Conservation (phyloP, 495 filamentous ascomycete species). For the Lineolata rhizophorae region DNA sequence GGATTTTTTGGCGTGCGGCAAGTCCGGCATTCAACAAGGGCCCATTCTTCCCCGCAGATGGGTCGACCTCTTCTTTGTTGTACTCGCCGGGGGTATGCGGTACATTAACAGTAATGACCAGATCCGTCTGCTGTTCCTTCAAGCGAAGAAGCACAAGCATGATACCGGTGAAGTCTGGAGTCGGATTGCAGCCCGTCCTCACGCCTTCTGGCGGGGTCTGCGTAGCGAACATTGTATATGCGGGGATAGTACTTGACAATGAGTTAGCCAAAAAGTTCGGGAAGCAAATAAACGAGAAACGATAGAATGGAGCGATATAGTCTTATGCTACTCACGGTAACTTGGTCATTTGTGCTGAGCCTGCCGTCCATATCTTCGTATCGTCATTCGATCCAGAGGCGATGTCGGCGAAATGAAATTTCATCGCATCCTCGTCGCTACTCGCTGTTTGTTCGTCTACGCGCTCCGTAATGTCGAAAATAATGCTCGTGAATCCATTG, state of each 20-base stretch:
- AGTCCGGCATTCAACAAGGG: slow-evolving; percentile 38
- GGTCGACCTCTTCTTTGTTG: slow-evolving; percentile 39
- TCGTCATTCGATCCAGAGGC: slow-evolving; percentile 17
- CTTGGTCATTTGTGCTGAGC: slow-evolving; percentile 16
- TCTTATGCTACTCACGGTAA: slow-evolving; percentile 15
- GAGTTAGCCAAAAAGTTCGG: slow-evolving; percentile 18
- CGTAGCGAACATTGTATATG: slow-evolving; percentile 11
- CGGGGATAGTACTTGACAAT: slow-evolving; percentile 16
- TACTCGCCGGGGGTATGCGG: slow-evolving; percentile 50
- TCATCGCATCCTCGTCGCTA: slow-evolving; percentile 42
- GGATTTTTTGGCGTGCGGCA: slow-evolving; percentile 34
- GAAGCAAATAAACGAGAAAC: slow-evolving; percentile 1
- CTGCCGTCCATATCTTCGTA: slow-evolving; percentile 28
- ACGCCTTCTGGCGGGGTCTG: slow-evolving; percentile 10
- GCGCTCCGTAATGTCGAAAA: slow-evolving; percentile 71
- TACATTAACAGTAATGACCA: slow-evolving; percentile 79
- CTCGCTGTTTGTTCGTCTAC: slow-evolving; percentile 25
- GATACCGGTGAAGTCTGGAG: slow-evolving; percentile 33
- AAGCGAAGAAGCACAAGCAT: slow-evolving; percentile 52
- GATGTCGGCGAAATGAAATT: slow-evolving; percentile 60
- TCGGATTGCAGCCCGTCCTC: too few species aligned
- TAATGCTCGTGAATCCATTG: slow-evolving; percentile 56
- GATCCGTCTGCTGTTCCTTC: slow-evolving; percentile 51
- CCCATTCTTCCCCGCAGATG: slow-evolving; percentile 36
- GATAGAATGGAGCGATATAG: slow-evolving; percentile 17